Evolutionary conservation across 2,329 filamentous ascomycete species (phyloP).

Genomic region (Aureobasidium sp.): DNA sequence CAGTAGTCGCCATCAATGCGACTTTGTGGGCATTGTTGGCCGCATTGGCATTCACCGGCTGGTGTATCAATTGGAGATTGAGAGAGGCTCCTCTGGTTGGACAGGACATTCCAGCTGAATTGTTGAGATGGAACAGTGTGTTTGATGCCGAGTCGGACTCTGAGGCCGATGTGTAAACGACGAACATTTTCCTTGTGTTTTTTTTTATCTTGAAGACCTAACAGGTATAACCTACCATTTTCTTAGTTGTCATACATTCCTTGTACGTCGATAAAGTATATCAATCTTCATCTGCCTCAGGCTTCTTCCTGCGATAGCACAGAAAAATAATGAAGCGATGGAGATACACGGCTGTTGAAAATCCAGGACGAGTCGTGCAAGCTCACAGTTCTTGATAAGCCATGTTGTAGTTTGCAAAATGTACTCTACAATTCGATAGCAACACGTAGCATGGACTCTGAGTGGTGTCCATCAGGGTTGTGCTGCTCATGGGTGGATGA

Average conservation of each 20-base stretch:
- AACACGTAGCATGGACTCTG: background rate
- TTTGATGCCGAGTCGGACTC: constrained; percentile 34
- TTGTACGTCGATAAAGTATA: background rate
- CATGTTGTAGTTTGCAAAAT: background rate
- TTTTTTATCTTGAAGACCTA: too few species aligned
- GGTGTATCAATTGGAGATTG: constrained; percentile 37
- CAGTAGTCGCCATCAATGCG: constrained; percentile 36
- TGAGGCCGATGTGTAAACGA: constrained; percentile 14
- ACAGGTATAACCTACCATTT: background rate
- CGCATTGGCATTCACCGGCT: constrained; percentile 34
- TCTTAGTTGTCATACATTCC: background rate
- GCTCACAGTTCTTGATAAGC: background rate
- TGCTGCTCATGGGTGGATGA: background rate
- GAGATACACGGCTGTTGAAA: background rate
- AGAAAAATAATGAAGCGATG: background rate
- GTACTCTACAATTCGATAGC: background rate
- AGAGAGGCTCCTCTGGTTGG: constrained; percentile 38
- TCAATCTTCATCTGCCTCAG: background rate
- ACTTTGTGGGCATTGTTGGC: constrained; percentile 37
- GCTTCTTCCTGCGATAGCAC: background rate
- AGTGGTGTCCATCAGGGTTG: background rate
- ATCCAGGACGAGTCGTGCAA: background rate
- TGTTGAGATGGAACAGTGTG: constrained; percentile 39
- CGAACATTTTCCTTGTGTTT: background rate
- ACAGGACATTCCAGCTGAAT: constrained; percentile 34